Base-by-base conservation (phyloP, 2,329 filamentous ascomycete species). In the Diaporthe amygdali region DNA sequence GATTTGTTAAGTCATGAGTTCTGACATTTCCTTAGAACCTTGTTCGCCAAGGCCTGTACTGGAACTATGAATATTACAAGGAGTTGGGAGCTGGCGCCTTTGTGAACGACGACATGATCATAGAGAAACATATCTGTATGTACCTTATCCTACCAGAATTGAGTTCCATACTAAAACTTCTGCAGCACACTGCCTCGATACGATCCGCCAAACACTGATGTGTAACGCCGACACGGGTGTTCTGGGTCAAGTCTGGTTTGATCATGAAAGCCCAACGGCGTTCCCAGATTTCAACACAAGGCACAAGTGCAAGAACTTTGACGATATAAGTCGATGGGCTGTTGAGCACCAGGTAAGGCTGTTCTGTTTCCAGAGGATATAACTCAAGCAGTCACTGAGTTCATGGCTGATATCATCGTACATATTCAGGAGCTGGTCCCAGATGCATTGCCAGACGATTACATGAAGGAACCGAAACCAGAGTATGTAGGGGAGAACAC, bases 271-370 rank as follows among this genome's bases (percentile, higher is more conserved):
- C 10, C 83, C 85, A 0, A 79, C 81, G 52, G 83, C 88, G 0
- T 91, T 89, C 73, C 88, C 89, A 2, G 89, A 92, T 77, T 91
- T 91, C 79, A 89, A 90, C 75, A 91, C 89, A 0, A 81, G 82
- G 69, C 90, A 91, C 76, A 82, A 81, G 59, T 91, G 90, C 77
- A 78, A 79, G 55, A 77, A 80, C 63, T 81, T 76, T 72, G 76
- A 78, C 20, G 75, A 74, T 4, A 74, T 81, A 14, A 74, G 75
- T 4, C 52, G 68, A 9, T 92, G 88, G 88, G 89, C 89, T 1
- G 83, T 88, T 71, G 78, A 77, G 37, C 82, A 86, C 32, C 89
- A 91, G 72, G 85, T 83, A 41, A 44, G 67, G n/a, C 2, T 32
- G 8, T 3, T 15, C 4, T 17, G 22, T 15, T 7, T n/a, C n/a